phyloP scores from a whole-genome alignment of 2,329 filamentous ascomycete genomes.

The Geosmithia putterillii region DNA sequence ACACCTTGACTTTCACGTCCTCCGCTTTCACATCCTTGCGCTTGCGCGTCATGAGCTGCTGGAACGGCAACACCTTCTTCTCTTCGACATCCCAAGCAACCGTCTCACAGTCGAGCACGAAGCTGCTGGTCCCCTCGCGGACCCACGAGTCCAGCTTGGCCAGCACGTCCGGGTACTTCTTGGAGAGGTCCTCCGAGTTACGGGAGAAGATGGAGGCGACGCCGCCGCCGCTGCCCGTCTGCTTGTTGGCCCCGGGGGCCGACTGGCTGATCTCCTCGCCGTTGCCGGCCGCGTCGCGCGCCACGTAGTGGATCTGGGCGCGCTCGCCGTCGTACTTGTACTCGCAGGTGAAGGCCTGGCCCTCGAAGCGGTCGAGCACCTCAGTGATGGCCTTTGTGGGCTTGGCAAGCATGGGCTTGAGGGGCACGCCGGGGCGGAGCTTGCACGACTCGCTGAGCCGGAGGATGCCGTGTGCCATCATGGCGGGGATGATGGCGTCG shows the following conservation, averaged over 20 bases:
- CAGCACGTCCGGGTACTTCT: constrained; percentile 95
- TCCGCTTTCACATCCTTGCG: constrained; percentile 93
- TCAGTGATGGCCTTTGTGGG: constrained; percentile 97
- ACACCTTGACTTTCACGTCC: constrained; percentile 93
- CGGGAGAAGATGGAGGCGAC: constrained; percentile 91
- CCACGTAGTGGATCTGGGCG: constrained; percentile 96
- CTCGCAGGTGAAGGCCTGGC: constrained; percentile 92
- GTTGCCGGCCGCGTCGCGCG: constrained; percentile 64
- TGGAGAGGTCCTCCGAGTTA: constrained; percentile 93
- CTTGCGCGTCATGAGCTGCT: constrained; percentile 96
- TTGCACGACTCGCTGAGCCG: constrained; percentile 77
- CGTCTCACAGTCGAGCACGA: constrained; percentile 96
- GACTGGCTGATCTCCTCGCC: constrained; percentile 57
- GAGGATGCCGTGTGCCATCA: constrained; percentile 77
- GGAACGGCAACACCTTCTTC: constrained; percentile 94
- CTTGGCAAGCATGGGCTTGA: constrained; percentile 98
- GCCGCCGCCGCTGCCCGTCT: constrained; percentile 54
- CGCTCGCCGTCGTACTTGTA: constrained; percentile 98
- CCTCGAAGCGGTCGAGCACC: constrained; percentile 90
- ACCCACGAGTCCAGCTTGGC: constrained; percentile 82
- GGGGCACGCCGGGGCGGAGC: constrained; percentile 79
- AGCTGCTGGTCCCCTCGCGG: constrained; percentile 79
- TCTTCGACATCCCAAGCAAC: constrained; percentile 92
- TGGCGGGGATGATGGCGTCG: constrained; percentile 83
- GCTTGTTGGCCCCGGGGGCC: constrained; percentile 47